Conservation (phyloP, 768 basidiomycete genomes). For the Calocybe indica region DNA sequence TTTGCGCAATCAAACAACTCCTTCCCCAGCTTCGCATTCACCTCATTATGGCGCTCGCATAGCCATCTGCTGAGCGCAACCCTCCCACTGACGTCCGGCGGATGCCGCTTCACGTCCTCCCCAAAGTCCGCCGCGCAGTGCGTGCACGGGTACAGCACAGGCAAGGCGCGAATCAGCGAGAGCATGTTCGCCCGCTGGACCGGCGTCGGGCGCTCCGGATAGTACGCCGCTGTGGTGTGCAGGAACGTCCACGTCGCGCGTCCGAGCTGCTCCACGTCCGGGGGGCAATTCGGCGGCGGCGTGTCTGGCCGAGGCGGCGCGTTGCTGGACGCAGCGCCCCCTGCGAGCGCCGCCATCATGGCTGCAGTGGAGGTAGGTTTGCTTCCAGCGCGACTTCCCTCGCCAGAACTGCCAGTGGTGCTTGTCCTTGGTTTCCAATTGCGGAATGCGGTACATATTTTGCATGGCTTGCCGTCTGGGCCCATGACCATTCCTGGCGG, state of each 20-base stretch:
- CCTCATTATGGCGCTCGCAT: slow-evolving; percentile 89
- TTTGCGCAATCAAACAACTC: slow-evolving; percentile 73
- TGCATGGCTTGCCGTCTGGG: slow-evolving; percentile 94
- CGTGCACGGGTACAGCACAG: slow-evolving; percentile 82
- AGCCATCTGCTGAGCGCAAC: slow-evolving; percentile 75
- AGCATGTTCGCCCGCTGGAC: slow-evolving; percentile 82
- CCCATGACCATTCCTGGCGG: slow-evolving; percentile 86
- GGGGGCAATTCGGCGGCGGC: slow-evolving; percentile 71
- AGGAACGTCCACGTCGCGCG: slow-evolving; percentile 96
- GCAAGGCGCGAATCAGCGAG: slow-evolving; percentile 68
- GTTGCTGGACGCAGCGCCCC: slow-evolving; percentile 14
- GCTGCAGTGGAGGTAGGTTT: slow-evolving; percentile 15
- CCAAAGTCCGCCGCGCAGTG: slow-evolving; percentile 84
- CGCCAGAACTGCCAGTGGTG: slow-evolving; percentile 19
- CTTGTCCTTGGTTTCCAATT: slow-evolving; percentile 51
- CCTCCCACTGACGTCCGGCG: slow-evolving; percentile 76
- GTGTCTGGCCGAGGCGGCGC: slow-evolving; percentile 23
- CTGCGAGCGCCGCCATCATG: slow-evolving; percentile 20
- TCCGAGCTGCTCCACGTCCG: slow-evolving; percentile 86
- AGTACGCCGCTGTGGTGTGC: slow-evolving; percentile 93
- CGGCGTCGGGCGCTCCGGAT: slow-evolving; percentile 75
- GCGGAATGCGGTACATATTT: slow-evolving; percentile 80
- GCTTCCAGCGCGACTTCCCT: slow-evolving; percentile 15
- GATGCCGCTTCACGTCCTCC: slow-evolving; percentile 53
- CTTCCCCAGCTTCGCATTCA: slow-evolving; percentile 86